A percentile compares a stretch with the other conserved stretches of the same genome.
Evolutionary conservation across 169 alveolate species (phyloP).

Genomic region (Neospora caninum): DNA sequence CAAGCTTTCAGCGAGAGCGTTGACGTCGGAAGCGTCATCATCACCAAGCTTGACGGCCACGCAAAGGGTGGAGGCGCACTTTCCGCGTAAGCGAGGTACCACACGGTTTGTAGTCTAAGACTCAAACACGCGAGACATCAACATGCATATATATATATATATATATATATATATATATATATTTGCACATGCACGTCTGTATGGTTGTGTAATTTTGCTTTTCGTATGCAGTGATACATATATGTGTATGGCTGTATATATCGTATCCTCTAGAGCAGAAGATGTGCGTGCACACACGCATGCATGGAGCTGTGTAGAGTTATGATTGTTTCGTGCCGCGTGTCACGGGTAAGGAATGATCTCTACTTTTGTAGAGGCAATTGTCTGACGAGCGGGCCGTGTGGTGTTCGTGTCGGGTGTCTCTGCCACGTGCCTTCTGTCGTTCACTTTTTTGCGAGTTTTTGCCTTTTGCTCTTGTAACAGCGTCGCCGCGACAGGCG

Average conservation of each 20-base stretch:
- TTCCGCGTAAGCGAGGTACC: constrained; percentile 86
- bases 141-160: not conserved
- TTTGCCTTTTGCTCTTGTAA: no score
- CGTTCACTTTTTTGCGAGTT: not conserved
- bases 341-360: no score
- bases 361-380: no score
- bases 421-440: no score
- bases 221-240: no score
- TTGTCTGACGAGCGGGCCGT: no score
- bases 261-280: no score
- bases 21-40: constrained; percentile 96
- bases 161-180: not conserved
- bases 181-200: not conserved
- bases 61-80: constrained; percentile 99
- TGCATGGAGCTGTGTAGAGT: no score
- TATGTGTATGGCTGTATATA: not conserved
- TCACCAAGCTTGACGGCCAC: constrained; percentile 99
- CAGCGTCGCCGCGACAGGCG: constrained; percentile 94
- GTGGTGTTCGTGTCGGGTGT: no score
- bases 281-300: no score
- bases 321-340: no score
- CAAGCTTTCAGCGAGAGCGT: constrained; percentile 95
- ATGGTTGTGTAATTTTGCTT: no score
- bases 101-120: not conserved
- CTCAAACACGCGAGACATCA: not conserved